A percentile compares a stretch with the other conserved stretches of the same genome.
Conservation (phyloP, 2,329 filamentous ascomycete genomes). For the Metarhizium brunneum region DNA sequence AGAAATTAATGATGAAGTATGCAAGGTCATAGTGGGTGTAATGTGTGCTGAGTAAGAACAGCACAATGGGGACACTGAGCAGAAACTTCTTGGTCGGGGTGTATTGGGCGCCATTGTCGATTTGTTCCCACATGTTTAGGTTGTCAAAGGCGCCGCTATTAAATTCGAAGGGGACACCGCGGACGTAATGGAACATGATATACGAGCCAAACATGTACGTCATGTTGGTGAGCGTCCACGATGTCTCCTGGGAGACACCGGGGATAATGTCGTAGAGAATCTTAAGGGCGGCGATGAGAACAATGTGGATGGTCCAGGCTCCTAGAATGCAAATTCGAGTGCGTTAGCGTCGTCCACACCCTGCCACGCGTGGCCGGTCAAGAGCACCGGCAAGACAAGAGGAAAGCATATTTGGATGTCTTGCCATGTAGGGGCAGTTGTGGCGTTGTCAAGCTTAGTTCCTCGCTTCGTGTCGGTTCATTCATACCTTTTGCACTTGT, state of each 20-base stretch:
- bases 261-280: constrained; percentile 96
- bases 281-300: constrained; percentile 85
- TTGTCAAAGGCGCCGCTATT: constrained; percentile 98
- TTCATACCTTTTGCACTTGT: constrained; percentile 90
- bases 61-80: constrained; percentile 82
- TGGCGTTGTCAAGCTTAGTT: background rate
- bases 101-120: constrained; percentile 97
- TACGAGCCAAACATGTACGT: constrained; percentile 99
- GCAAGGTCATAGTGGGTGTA: constrained; percentile 97
- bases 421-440: background rate
- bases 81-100: constrained; percentile 98
- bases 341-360: background rate
- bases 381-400: background rate
- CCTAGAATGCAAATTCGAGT: constrained; percentile 41
- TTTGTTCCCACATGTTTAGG: constrained; percentile 99
- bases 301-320: constrained; percentile 95
- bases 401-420: background rate
- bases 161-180: constrained; percentile 97
- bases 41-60: constrained; percentile 95
- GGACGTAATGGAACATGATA: constrained; percentile 99
- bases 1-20: constrained; percentile 95
- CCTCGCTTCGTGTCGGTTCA: background rate
- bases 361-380: background rate
- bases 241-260: constrained; percentile 93
- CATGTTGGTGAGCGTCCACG: constrained; percentile 97